Evolutionary conservation across 345 rosid genomes (phyloP), one percentile per base, ranked within the genome.

Genomic region (Capsella bursapastoris): DNA sequence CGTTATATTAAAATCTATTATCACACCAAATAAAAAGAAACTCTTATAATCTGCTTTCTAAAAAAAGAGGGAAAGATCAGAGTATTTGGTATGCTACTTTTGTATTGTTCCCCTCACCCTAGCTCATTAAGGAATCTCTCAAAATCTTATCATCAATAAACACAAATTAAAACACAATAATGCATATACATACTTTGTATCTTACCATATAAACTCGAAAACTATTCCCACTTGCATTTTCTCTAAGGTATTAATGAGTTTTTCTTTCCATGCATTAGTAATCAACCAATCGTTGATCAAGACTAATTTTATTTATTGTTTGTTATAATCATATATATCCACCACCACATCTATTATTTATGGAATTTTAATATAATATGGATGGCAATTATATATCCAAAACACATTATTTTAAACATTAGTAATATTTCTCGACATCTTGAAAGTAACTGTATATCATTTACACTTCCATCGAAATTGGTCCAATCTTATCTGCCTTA

Each of bases 101-200:
- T 75, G 79, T 44, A 50, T 68, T 68, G 49, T 68, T 66, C 73
- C n/a, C 49, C 63, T 51, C 41, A 34, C 25, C 73, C 57, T 22
- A 22, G 25, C 25, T 68, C 61, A 58, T 66, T 66, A 74, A 66
- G 52, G 61, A 48, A 57, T 74, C 72, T 74, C 72, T 74, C 45
- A 66, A 45, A 66, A 57, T 59, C 59, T 66, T 51, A 18, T 67
- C 38, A 18, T 67, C 48, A 51, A 59, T 41, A 75, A 66, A 67
- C 73, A 58, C 68, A 58, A 58, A 50, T 8, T 59, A 59, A 74
- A 75, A 68, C 68, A 75, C 73, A 75, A 22, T 22, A 22, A 22
- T 68, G 79, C 72, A 66, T 34, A n/a, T 12, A n/a, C 12, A 66
- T 67, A 48, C 34, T 57, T 57, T 66, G 57, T 73, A 56, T 65